Evolutionary conservation across 2,329 filamentous ascomycete species (phyloP), one percentile per base, ranked within the genome.

Genomic region (Albifimbria verrucaria): DNA sequence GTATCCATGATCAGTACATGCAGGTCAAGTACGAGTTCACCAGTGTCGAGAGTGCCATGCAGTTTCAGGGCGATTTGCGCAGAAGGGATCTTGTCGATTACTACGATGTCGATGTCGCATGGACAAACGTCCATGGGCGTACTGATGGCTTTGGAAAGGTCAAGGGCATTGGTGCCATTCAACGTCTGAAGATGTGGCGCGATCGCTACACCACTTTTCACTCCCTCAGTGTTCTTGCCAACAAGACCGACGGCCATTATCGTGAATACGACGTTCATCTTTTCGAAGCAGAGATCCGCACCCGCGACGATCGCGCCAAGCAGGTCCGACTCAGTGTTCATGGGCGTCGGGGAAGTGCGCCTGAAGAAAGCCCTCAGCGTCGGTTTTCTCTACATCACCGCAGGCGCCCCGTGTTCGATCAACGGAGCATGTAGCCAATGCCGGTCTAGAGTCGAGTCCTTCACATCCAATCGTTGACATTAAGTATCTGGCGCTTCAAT

Each of bases 21-120:
- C 73, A 73, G 39, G 73, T 79, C 51, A 72, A 72, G 54, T 81
- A 81, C 59, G 77, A 79, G 51, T 80, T 80, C 57, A 79, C 76
- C 2, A 72, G 74, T 1, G 65, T 77, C 48, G 75, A 78, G 47
- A 66, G 71, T 18, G 79, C 77, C 1, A 65, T 75, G 20, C 74
- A 72, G 22, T 78, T 81, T 54, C 77, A 81, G 55, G 69, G 77
- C 49, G 77, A 80, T 51, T 58, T 80, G 36, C 72, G 78, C 21
- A 64, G 68, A 25, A 76, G 75, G 59, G 74, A 79, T 43, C 61
- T 81, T 21, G 60, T 81, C 26, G 77, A 75, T 58, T 80, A 77
- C 62, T 80, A 75, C 52, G 78, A 81, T 53, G 71, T 79, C 26
- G 77, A 81, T 55, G 77, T 80, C 10, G 68, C 77, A 32, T 81